These are phyloP conservation scores for Chlamydomonas eustigma DNA, from an alignment of 139 green algal species.

Conservation along the genomic window DNA sequence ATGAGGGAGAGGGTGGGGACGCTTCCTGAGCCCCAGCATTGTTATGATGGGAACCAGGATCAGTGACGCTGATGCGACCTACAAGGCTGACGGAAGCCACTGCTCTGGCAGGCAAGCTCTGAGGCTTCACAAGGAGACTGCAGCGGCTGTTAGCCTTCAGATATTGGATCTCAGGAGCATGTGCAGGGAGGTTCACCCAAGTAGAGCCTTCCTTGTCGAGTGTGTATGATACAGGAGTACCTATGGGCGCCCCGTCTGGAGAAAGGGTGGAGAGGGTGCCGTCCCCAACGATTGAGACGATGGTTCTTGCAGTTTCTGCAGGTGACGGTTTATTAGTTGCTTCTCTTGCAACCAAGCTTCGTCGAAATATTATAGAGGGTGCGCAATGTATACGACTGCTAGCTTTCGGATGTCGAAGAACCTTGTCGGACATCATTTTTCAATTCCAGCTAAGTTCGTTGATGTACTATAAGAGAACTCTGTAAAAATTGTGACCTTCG, in stretches of 20 bases:
- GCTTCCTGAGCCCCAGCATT: conserved; percentile 11
- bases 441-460: too few species aligned
- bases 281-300: conserved; percentile 63
- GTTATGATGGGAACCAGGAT: too few species aligned
- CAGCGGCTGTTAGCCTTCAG: conserved; percentile 50
- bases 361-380: too few species aligned
- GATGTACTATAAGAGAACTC: too few species aligned
- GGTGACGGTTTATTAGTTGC: conserved; percentile 32
- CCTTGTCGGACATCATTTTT: too few species aligned
- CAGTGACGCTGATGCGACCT: conserved; percentile 57
- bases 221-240: conserved; percentile 74
- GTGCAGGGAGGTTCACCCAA: conserved; percentile 59
- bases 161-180: conserved; percentile 72
- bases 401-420: too few species aligned
- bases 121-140: conserved; percentile 80
- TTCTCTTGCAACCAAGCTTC: too few species aligned
- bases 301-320: conserved; percentile 70
- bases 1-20: too few species aligned
- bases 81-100: conserved; percentile 74
- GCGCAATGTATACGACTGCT: too few species aligned
- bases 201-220: conserved; percentile 67
- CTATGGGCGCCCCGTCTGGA: conserved; percentile 59
- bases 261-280: conserved; percentile 71
- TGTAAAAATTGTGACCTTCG: too few species aligned
- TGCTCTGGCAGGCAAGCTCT: conserved; percentile 57